Base-by-base conservation (phyloP, 768 basidiomycete species). In the Dictyophora rubrovolvata region DNA sequence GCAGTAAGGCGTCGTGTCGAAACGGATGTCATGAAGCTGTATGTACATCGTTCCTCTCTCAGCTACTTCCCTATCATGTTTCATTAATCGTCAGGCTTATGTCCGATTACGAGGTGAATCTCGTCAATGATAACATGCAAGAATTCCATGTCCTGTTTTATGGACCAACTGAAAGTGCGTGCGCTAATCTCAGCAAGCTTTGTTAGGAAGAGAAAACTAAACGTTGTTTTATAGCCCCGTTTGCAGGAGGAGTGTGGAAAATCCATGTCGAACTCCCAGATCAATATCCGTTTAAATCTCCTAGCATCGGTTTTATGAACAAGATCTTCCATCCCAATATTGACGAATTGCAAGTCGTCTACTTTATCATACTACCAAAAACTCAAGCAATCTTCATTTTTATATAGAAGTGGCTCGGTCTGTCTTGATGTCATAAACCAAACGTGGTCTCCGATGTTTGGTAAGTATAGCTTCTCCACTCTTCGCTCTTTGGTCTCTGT, bases 301-400 rank as follows among this genome's bases (percentile, higher is more conserved):
- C 96, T 5, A 93, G 91, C 69, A 99, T 99, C 65, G 96, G 96
- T 1, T 99, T 99, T 74, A 94, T 96, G 92, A 99, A 99, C 82
- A 97, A 97, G 87, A 97, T 99, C 71, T 98, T 96, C 70, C 96
- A 98, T 67, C 96, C 96, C 18, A 99, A 99, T 69, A 99, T 99
- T 68, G 96, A 99, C 73, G 96, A 99, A 73, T 76, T 96, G 88
- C 97, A 71, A 69, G 92, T 77, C 22, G 1, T n/a, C 22, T 48
- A 14, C 36, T n/a, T 61, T 61, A 57, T 53, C 58, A 33, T 48
- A 59, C n/a, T 55, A 20, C 5, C 21, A 49, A 36, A 18, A n/a
- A 34, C 35, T n/a, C 51, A 53, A 28, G 37, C 37, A 57, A 35
- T 58, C 61, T 10, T 55, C 56, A n/a, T 54, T 4, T 57, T 51